A percentile compares a stretch with the other conserved stretches of the same genome.
phyloP scores from a whole-genome alignment of 306 rosid genomes.

The Trifolium dubium region DNA sequence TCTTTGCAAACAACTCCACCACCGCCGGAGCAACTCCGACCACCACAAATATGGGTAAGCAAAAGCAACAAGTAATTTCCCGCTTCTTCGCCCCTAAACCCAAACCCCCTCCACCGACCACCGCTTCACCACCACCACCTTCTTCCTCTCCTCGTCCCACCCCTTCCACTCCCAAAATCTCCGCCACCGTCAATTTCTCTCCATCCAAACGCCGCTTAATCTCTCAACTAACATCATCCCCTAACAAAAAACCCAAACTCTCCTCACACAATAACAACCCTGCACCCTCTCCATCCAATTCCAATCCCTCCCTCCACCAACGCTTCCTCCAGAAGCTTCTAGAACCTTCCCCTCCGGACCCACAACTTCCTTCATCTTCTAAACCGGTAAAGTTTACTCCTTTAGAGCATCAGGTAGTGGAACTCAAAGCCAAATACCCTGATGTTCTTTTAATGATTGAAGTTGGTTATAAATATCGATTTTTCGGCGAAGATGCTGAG shows the following conservation, averaged over 20 bases:
- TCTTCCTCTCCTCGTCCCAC: conserved; percentile 23
- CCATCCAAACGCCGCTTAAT: conserved; percentile 78
- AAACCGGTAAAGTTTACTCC: conserved; percentile 64
- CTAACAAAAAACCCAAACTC: conserved; percentile 57
- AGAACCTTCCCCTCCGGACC: conserved; percentile 58
- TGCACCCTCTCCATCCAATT: conserved; percentile 38
- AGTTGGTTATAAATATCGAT: conserved; percentile 86
- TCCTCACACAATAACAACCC: conserved; percentile 62
- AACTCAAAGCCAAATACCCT: conserved; percentile 69
- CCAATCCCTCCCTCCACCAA: conserved; percentile 66
- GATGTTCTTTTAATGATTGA: conserved; percentile 91
- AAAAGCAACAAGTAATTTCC: conserved; percentile 84
- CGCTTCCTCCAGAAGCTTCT: conserved; percentile 77
- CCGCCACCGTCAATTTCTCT: conserved; percentile 77
- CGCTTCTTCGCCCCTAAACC: conserved; percentile 90
- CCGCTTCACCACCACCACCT: conserved; percentile 43
- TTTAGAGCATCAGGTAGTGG: conserved; percentile 73
- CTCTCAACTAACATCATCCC: conserved; percentile 54
- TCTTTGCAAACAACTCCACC: not conserved
- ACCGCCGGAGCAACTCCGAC: conserved; percentile 2
- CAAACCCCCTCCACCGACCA: conserved; percentile 40
- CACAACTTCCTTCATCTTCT: conserved; percentile 37
- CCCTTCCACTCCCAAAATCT: conserved; percentile 75
- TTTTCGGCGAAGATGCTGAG: conserved; percentile 83
- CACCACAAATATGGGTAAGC: conserved; percentile 69